Percentiles rank a stretch among this genome's conserved stretches.
phyloP scores from a whole-genome alignment of 116 monocot species.

The Thalassia testudinum region DNA sequence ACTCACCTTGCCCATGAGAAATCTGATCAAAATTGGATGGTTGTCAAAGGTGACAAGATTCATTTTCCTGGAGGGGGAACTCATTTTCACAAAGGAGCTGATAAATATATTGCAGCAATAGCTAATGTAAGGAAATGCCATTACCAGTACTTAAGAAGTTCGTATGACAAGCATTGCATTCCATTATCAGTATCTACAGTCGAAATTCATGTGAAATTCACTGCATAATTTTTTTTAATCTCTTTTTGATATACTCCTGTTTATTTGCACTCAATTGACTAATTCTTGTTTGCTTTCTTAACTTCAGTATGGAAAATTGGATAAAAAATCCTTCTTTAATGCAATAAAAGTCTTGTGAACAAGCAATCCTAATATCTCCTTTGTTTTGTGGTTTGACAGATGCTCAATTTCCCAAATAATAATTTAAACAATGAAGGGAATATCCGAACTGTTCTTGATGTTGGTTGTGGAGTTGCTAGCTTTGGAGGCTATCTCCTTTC shows the following conservation, averaged over 20 bases:
- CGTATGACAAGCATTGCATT: too few species aligned
- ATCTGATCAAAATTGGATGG: slow-evolving; percentile 97
- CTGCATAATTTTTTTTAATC: neutral
- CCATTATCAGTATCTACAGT: too few species aligned
- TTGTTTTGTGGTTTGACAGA: slow-evolving; percentile 20
- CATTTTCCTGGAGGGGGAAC: slow-evolving; percentile 89
- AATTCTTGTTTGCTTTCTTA: neutral
- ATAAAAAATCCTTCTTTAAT: too few species aligned
- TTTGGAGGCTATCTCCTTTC: slow-evolving; percentile 93
- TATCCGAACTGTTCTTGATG: slow-evolving; percentile 81
- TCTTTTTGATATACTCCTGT: neutral
- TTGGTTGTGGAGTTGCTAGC: slow-evolving; percentile 92
- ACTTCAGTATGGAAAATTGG: too few species aligned
- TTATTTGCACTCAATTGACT: neutral
- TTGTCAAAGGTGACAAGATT: slow-evolving; percentile 87
- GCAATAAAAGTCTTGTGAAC: too few species aligned
- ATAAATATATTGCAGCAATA: slow-evolving; percentile 65
- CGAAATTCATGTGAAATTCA: neutral
- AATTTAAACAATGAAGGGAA: slow-evolving; percentile 73
- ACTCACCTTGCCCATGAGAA: slow-evolving; percentile 88
- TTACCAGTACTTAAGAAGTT: neutral
- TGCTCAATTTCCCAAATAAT: slow-evolving; percentile 67
- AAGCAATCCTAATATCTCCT: too few species aligned
- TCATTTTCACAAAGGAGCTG: slow-evolving; percentile 93
- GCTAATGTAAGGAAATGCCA: slow-evolving; percentile 46